Conservation (phyloP, 106 monocot species). For the Platanthera zijinensis region DNA sequence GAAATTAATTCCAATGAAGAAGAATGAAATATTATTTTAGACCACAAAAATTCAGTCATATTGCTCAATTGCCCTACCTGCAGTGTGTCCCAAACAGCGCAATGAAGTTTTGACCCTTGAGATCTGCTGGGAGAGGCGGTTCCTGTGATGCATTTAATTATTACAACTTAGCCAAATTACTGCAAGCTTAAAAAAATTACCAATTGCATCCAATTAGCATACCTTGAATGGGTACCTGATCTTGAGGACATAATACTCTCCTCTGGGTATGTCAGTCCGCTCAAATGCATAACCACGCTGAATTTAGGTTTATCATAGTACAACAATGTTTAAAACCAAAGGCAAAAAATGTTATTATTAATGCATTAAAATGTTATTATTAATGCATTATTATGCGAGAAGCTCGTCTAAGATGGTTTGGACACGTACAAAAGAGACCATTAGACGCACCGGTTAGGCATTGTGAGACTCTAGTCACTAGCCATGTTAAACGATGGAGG, state of each 20-base stretch:
- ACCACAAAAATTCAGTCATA: background rate
- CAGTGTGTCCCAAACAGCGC: constrained; percentile 62
- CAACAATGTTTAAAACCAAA: background rate
- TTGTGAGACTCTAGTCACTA: too few species aligned
- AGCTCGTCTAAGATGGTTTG: too few species aligned
- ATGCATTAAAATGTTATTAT: background rate
- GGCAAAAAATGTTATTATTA: background rate
- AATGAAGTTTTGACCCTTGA: constrained; percentile 64
- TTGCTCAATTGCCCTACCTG: constrained; percentile 36
- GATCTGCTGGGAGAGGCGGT: constrained; percentile 64
- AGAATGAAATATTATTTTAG: background rate
- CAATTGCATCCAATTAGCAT: background rate
- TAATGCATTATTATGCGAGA: too few species aligned
- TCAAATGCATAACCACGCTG: constrained; percentile 95
- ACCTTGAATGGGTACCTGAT: constrained; percentile 93
- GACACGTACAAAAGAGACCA: too few species aligned
- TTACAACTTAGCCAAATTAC: background rate
- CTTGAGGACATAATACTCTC: constrained; percentile 85
- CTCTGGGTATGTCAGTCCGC: constrained; percentile 58
- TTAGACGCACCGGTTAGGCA: too few species aligned
- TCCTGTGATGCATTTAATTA: constrained; percentile 35
- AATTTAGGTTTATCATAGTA: background rate
- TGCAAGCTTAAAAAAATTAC: background rate
- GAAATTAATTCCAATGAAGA: too few species aligned
- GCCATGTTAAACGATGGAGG: too few species aligned